phyloP scores from a whole-genome alignment of 2,329 filamentous ascomycete species.

The Hyphodiscus sp. region DNA sequence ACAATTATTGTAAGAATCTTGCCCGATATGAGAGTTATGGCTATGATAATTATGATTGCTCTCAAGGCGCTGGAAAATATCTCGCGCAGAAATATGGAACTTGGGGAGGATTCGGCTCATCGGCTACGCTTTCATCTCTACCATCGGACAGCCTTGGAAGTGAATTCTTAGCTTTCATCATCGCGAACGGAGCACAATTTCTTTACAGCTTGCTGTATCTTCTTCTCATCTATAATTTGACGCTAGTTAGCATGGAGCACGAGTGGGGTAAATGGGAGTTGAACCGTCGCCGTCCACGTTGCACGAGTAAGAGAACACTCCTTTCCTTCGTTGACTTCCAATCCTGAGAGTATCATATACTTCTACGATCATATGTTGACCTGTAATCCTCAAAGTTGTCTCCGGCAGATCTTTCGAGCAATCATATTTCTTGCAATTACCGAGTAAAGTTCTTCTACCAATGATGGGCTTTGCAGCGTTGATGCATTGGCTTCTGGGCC shows the following conservation, averaged over 20 bases:
- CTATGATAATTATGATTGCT: not conserved
- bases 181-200: constrained; percentile 20
- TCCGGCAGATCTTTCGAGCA: constrained; percentile 14
- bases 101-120: constrained; percentile 17
- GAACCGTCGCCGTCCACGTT: constrained; percentile 8
- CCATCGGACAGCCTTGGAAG: constrained; percentile 9
- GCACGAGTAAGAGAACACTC: constrained; percentile 1
- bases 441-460: constrained; percentile 9
- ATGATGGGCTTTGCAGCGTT: constrained; percentile 15
- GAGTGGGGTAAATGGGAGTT: constrained; percentile 18
- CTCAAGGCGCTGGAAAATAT: not conserved
- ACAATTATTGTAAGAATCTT: too few relatives aligned
- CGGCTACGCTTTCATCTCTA: constrained; percentile 8
- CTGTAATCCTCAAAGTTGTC: constrained; percentile 2
- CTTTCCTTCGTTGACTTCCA: too few relatives aligned
- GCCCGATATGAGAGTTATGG: too few relatives aligned
- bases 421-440: constrained; percentile 17
- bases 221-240: constrained; percentile 17
- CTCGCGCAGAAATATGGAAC: constrained; percentile 10
- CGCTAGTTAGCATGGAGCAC: constrained; percentile 19
- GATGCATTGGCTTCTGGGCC: constrained; percentile 20
- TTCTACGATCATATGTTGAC: too few relatives aligned
- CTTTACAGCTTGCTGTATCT: constrained; percentile 16
- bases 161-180: constrained; percentile 16
- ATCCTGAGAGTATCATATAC: too few relatives aligned